Conservation (phyloP, 2,329 filamentous ascomycete species). For the Clonostachys sp. region DNA sequence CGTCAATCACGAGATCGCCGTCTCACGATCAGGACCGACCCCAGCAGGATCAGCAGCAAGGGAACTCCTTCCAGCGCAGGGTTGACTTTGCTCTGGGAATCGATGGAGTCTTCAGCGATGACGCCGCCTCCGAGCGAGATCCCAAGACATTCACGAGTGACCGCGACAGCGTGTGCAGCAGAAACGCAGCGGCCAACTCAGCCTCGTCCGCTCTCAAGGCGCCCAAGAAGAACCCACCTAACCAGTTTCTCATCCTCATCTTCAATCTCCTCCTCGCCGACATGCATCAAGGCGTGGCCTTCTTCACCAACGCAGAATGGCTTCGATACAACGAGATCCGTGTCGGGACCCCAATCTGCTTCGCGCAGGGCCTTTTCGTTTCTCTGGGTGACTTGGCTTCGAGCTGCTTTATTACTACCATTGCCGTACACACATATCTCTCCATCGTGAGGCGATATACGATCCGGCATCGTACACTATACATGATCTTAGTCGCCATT, state of each 20-base stretch:
- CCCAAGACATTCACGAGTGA: neutral
- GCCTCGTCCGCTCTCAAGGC: neutral
- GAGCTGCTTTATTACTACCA: slow-evolving; percentile 61
- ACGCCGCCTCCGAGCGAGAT: neutral
- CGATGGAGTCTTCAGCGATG: slow-evolving; percentile 22
- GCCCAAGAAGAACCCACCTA: slow-evolving; percentile 31
- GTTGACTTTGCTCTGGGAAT: slow-evolving; percentile 27
- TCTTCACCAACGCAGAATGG: slow-evolving; percentile 59
- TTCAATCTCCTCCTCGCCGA: slow-evolving; percentile 67
- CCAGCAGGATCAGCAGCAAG: neutral
- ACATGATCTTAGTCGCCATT: slow-evolving; percentile 34
- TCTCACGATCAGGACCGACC: neutral
- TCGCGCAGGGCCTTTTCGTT: slow-evolving; percentile 63
- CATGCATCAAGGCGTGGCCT: slow-evolving; percentile 60
- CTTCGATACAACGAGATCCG: slow-evolving; percentile 46
- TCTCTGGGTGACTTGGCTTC: slow-evolving; percentile 62
- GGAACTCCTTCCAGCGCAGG: slow-evolving; percentile 11
- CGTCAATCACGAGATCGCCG: neutral
- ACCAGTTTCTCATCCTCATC: slow-evolving; percentile 66
- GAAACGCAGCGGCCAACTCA: neutral
- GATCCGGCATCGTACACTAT: slow-evolving; percentile 44
- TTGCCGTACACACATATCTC: slow-evolving; percentile 63
- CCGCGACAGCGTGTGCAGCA: neutral
- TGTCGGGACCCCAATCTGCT: slow-evolving; percentile 50
- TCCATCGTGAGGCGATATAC: slow-evolving; percentile 53